Percentiles rank a stretch among this genome's conserved stretches.
These are phyloP conservation scores for Fraxinus latifolia DNA, from an alignment of 305 asterid species.

Conservation along the genomic window DNA sequence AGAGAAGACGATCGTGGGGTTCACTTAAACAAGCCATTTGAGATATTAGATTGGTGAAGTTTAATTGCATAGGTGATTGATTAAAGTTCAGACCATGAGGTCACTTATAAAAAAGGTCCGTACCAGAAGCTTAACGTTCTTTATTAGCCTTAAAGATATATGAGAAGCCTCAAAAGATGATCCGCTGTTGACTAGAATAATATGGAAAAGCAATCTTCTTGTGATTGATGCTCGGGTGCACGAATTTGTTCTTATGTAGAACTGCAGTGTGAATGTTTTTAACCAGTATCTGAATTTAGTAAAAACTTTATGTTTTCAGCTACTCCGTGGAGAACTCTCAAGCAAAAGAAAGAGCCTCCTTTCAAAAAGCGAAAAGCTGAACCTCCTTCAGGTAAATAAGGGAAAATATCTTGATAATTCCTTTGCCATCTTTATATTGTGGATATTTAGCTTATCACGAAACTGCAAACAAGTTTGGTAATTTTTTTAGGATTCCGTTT, in stretches of 20 bases:
- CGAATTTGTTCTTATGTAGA: slow-evolving; percentile 12
- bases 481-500: not conserved
- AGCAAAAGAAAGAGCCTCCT: slow-evolving; percentile 74
- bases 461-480: not conserved
- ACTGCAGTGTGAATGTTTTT: slow-evolving; percentile 12
- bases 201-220: not conserved
- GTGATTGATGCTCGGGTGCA: not conserved
- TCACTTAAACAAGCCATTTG: not conserved
- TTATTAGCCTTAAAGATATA: not conserved
- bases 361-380: slow-evolving; percentile 68
- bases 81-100: not conserved
- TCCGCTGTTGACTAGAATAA: not conserved
- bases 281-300: slow-evolving; percentile 14
- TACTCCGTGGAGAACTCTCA: slow-evolving; percentile 57
- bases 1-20: not conserved
- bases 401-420: slow-evolving; percentile 20
- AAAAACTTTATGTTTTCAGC: slow-evolving; percentile 44
- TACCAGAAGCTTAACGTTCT: not conserved
- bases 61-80: not conserved
- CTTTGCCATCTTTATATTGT: slow-evolving; percentile 20
- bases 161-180: not conserved
- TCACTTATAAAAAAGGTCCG: not conserved
- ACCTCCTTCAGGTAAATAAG: slow-evolving; percentile 60
- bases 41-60: not conserved
- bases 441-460: not conserved